Evolutionary conservation across 352 stramenopile genomes (phyloP), one percentile per base, ranked within the genome.

Genomic region (Phytophthora chlamydospora): DNA sequence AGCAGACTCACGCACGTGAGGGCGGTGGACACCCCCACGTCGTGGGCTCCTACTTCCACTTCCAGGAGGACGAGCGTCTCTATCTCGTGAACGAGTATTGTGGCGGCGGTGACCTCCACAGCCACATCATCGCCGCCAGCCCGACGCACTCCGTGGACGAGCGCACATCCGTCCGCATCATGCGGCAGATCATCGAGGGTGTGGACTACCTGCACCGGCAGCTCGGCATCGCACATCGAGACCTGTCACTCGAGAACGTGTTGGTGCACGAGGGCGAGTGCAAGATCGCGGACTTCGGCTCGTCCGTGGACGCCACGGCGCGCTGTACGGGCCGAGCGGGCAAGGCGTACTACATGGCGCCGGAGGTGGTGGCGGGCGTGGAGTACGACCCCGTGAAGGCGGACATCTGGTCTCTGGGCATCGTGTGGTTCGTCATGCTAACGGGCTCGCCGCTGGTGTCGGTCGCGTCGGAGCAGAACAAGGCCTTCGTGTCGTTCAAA

Each of bases 1-100:
- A 95, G 64, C 42, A 95, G 68, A 60, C 77, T 88, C 43, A 93
- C 76, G 39, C 88, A 91, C 5, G 84, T n/a, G n/a, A n/a, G n/a
- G n/a, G n/a, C n/a, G n/a, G n/a, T n/a, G n/a, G n/a, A n/a, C n/a
- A n/a, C n/a, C n/a, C n/a, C n/a, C n/a, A n/a, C n/a, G n/a, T n/a
- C n/a, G n/a, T n/a, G n/a, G n/a, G n/a, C n/a, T n/a, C n/a, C n/a
- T n/a, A n/a, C n/a, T n/a, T n/a, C n/a, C n/a, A n/a, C n/a, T n/a
- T n/a, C n/a, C n/a, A n/a, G n/a, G n/a, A n/a, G n/a, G n/a, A n/a
- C n/a, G n/a, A n/a, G n/a, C n/a, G n/a, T n/a, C n/a, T n/a, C n/a
- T n/a, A n/a, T n/a, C n/a, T n/a, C n/a, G n/a, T n/a, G n/a, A n/a
- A n/a, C n/a, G n/a, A n/a, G n/a, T n/a, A n/a, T n/a, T n/a, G n/a